Base-by-base conservation (phyloP, 352 stramenopile genomes). In the Phytophthora crassamura region DNA sequence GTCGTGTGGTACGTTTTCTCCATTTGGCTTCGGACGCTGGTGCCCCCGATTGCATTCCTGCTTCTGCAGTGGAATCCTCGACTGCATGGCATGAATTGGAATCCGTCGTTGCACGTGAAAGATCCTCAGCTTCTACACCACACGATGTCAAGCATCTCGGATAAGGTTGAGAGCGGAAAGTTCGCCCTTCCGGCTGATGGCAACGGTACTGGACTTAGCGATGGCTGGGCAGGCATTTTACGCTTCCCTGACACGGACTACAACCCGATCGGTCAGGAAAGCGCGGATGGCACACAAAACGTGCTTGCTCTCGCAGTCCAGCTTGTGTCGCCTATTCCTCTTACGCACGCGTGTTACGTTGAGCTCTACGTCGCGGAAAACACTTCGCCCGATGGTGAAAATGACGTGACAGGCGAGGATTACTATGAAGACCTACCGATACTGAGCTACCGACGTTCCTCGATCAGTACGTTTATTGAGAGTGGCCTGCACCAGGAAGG, bases 1-100 rank as follows among this genome's bases (percentile, higher is more conserved):
- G 75, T 95, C 25, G 69, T 91, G 12, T 95, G 87, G 87, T 93
- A 94, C 64, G 66, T 82, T 22, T 89, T 94, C 48, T 90, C 78
- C 9, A 80, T 94, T 43, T 95, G 84, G 82, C 69, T 94, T 16
- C 85, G 84, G 18, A 94, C 80, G 11, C 36, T 95, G 14, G 75
- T 94, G 4, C 87, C 87, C 25, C 80, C 85, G 3, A 77, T 86
- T 15, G 87, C 84, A 0, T 95, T 94, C 69, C 67, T 95, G 20
- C 42, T 94, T 8, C 68, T 95, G n/a, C 85, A 94, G 61, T 95
- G 87, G 87, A 95, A 94, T 54, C 81, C 87, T 7, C 77, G 86
- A 1, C 63, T 94, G 9, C 82, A 92, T 34, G 78, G 77, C n/a
- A 82, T 87, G 68, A 89, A 88, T 41, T 90, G 78, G 73, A 88